Base-by-base conservation (phyloP, 176 grass and related monocot genomes). In the Miscanthus lutarioriparius region DNA sequence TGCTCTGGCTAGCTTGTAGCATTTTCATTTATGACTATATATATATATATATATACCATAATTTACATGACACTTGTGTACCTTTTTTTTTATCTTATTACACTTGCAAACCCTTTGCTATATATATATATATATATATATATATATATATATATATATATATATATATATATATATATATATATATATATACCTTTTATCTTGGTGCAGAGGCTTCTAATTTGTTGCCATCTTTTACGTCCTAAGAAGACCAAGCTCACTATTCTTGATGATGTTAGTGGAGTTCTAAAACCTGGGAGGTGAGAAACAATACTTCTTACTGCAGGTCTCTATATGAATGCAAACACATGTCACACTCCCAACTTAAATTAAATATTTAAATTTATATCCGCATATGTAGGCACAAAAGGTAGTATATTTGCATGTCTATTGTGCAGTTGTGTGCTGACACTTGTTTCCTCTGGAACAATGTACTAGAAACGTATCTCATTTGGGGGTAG, bases 241-340 rank as follows among this genome's bases (percentile, higher is more conserved):
- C 82, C 87, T 44, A 86, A 84, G 22, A 92, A 85, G 64, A 64
- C 72, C 58, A 90, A 83, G 13, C 82, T 92, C 49, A 83, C 62
- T 66, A 92, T 95, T 90, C 82, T 95, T 74, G 90, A 95, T 70
- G 70, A 80, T 54, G 79, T 88, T 49, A 92, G 85, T 30, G 90
- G 92, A 22, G 30, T 86, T 70, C 32, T 95, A 17, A 86, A 86
- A 80, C 90, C 90, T 61, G 92, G 87, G 74, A 94, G 92, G 92
- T 94, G 72, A 91, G 87, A 33, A 59, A 33, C 13, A 23, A 16
- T 5, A 47, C 39, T 47, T 83, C 19, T 70, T 66, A 85, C n/a
- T 19, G 62, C 10, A 30, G 47, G 33, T 33, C 7, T 70, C 23
- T 70, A 22, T n/a, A 36, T 25, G 17, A 73, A 86, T 61, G 47